A percentile compares a stretch with the other conserved stretches of the same genome.
phyloP scores from a whole-genome alignment of 208 protist species.

The Blastocrithidia nonstop region DNA sequence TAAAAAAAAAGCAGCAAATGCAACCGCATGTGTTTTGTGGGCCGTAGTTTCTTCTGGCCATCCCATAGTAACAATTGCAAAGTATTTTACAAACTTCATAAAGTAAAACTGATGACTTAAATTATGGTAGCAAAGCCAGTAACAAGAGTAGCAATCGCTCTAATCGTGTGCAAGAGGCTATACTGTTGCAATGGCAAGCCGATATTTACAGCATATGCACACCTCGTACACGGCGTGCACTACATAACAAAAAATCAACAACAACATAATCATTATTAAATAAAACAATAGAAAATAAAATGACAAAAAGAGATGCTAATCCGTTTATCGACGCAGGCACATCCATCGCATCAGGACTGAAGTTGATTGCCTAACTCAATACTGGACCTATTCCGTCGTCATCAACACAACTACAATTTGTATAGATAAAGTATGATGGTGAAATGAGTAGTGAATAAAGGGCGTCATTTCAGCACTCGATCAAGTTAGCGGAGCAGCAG shows the following conservation, averaged over 20 bases:
- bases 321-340: too few relatives aligned
- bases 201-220: slow-evolving; percentile 67
- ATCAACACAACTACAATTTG: slow-evolving; percentile 13
- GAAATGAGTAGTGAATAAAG: slow-evolving; percentile 11
- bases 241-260: slow-evolving; percentile 6
- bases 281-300: too few relatives aligned
- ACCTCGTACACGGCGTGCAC: slow-evolving; percentile 49
- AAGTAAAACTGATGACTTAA: too few relatives aligned
- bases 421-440: slow-evolving; percentile 9
- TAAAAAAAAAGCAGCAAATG: too few relatives aligned
- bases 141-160: too few relatives aligned
- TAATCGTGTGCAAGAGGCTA: slow-evolving; percentile 88
- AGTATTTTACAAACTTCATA: slow-evolving; percentile 88
- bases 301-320: too few relatives aligned
- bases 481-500: slow-evolving; percentile 7
- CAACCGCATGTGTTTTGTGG: slow-evolving; percentile 98
- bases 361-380: too few relatives aligned
- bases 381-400: slow-evolving; percentile 13
- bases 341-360: too few relatives aligned
- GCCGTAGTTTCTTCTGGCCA: slow-evolving; percentile 87
- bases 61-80: slow-evolving; percentile 67
- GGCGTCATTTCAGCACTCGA: slow-evolving; percentile 15
- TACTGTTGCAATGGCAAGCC: slow-evolving; percentile 84
- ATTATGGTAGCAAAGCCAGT: slow-evolving; percentile 94
- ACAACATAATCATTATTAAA: slow-evolving; percentile 4